A percentile compares a stretch with the other conserved stretches of the same genome.
Conservation (phyloP, 331 rosid genomes). For the Telfairia occidentalis region DNA sequence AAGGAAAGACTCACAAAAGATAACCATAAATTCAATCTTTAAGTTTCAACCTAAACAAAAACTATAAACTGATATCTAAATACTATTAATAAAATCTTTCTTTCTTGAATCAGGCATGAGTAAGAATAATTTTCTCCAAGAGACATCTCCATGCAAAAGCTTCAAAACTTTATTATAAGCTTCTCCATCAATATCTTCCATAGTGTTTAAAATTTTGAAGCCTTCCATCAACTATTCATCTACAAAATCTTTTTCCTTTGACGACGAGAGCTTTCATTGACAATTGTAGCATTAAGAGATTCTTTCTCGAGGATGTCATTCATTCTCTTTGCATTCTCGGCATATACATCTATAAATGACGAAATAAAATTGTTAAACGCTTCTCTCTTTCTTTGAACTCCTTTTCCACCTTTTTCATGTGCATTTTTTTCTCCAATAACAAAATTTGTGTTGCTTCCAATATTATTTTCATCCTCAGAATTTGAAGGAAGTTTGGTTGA, state of each 20-base stretch:
- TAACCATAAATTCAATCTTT: too few relatives aligned
- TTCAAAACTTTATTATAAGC: background rate
- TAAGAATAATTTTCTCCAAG: too few relatives aligned
- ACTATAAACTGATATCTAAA: background rate
- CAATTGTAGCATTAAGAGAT: background rate
- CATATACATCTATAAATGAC: background rate
- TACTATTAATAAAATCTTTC: background rate
- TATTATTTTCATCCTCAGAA: background rate
- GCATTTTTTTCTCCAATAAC: background rate
- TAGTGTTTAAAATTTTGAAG: too few relatives aligned
- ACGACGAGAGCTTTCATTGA: background rate
- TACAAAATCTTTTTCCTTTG: background rate
- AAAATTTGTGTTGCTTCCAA: background rate
- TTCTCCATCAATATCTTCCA: background rate
- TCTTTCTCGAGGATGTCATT: background rate
- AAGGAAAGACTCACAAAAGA: too few relatives aligned
- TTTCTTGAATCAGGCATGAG: background rate
- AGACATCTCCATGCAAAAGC: background rate
- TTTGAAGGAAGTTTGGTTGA: background rate
- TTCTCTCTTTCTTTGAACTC: background rate
- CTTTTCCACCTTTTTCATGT: background rate
- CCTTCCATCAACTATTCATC: background rate
- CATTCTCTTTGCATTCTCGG: background rate
- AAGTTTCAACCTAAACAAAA: too few relatives aligned
- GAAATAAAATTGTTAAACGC: background rate